Evolutionary conservation across 495 filamentous ascomycete species (phyloP), one percentile per base, ranked within the genome.

Genomic region (Aspergillus leporis): DNA sequence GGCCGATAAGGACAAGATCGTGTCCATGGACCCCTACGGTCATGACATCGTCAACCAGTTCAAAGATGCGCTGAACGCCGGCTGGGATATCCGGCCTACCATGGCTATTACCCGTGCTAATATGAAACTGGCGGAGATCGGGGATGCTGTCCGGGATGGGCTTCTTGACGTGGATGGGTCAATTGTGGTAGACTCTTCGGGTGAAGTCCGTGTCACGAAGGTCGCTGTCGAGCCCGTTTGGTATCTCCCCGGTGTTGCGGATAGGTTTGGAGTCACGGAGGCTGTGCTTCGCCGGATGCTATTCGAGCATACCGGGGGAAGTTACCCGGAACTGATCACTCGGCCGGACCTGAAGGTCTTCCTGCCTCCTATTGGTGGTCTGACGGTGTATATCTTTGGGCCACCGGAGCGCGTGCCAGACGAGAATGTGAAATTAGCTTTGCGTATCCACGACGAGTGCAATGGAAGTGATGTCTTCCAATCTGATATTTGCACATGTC

Each of bases 381-480:
- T 97, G 64, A 98, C 94, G 1, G 94, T 98, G 25, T 98, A 98
- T 76, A 92, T 90, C 76, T 98, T 98, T 72, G 94, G 94, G 18
- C 93, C 97, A 59, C 91, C 91, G 9, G 90, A 91, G 41, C 93
- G 92, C 63, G 92, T 98, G 82, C 87, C 91, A 18, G 90, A 98
- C 68, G 86, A 90, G 46, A 91, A 88, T 46, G 90, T 90, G 51
- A 85, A 84, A 59, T 81, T 98, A 48, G 89, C 94, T 28, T 81
- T 98, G 59, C 91, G 94, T 52, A 89, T 98, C 48, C 94, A 98
- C 73, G 94, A 98, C 73, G 94, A 97, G 76, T 92, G 93, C 78
- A 98, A 98, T 71, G 93, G 94, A 55, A 93, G 89, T 72, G 94
- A 98, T 80, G 94, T 98, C 54, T 98, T 98, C 74, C 93, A 96